Conservation (phyloP, 2,329 filamentous ascomycete genomes). For the Geosmithia flava region DNA sequence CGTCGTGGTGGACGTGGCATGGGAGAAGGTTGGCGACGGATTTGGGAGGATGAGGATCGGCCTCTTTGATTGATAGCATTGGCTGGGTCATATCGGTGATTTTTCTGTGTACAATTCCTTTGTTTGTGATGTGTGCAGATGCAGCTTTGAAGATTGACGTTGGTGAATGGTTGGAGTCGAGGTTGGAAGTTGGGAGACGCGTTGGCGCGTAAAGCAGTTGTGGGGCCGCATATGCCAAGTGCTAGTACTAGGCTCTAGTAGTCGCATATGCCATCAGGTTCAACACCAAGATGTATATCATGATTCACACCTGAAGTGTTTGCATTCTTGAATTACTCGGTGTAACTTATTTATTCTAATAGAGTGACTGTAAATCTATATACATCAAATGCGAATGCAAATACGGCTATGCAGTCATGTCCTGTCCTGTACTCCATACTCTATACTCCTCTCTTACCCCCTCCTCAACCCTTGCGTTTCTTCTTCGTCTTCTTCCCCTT, state of each 20-base stretch:
- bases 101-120: background rate
- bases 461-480: slow-evolving; percentile 16
- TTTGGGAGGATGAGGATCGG: slow-evolving; percentile 13
- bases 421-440: background rate
- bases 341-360: too few species aligned
- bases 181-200: background rate
- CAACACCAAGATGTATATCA: too few species aligned
- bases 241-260: too few species aligned
- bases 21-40: slow-evolving; percentile 63
- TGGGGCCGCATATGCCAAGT: too few species aligned
- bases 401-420: background rate
- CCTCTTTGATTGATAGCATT: slow-evolving; percentile 26
- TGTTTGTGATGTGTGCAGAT: background rate
- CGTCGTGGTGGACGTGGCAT: slow-evolving; percentile 68
- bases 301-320: too few species aligned
- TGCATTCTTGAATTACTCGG: too few species aligned
- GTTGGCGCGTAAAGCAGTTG: background rate
- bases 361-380: background rate
- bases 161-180: background rate
- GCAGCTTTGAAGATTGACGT: too few species aligned
- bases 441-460: too few species aligned
- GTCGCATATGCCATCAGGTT: too few species aligned
- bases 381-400: background rate
- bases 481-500: slow-evolving; percentile 28
- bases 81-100: slow-evolving; percentile 23